Base-by-base conservation (phyloP, 2,329 filamentous ascomycete species). In the Trichothecium roseum region DNA sequence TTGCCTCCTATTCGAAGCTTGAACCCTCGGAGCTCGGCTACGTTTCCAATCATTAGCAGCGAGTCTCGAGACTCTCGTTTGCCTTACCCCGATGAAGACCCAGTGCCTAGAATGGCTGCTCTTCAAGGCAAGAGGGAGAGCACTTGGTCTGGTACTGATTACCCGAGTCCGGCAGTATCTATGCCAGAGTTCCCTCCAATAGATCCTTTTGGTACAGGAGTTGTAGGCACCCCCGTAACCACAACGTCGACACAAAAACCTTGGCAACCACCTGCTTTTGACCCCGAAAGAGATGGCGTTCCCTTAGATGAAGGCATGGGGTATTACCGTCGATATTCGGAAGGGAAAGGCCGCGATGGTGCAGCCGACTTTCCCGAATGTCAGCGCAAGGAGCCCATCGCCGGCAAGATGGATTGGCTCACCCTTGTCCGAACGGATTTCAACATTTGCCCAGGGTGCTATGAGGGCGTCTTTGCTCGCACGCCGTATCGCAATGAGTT, bases 371-470 rank as follows among this genome's bases (percentile, higher is more conserved):
- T 88, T 12, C 74, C 82, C 3, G 68, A 77, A 3, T 94, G 88
- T 47, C 80, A 79, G 6, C 71, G 84, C 40, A 74, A 70, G 28
- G 61, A 68, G 4, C 72, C 74, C 9, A 69, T 75, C 10, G 62
- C 71, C 8, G 78, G 78, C 2, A 70, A 78, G 41, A 66, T 80
- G 42, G 85, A 91, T 49, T 95, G 88, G 84, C 77, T 87, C 41
- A 88, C 81, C 0, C 65, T 95, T 4, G 74, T 75, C 4, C 74
- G 76, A 12, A 73, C 78, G 41, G 71, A 78, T 10, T 82, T 95
- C 46, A 76, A 84, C 42, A 81, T 95, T 31, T 95, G 89, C 47
- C 84, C 85, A 0, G 74, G 73, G 10, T 96, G 89, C 59, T 86
- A 84, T 53, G 66, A 71, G 3, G 68, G 69, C 5, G 72, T 86